Conservation (phyloP, 306 rosid species). For the Corylus avellana region DNA sequence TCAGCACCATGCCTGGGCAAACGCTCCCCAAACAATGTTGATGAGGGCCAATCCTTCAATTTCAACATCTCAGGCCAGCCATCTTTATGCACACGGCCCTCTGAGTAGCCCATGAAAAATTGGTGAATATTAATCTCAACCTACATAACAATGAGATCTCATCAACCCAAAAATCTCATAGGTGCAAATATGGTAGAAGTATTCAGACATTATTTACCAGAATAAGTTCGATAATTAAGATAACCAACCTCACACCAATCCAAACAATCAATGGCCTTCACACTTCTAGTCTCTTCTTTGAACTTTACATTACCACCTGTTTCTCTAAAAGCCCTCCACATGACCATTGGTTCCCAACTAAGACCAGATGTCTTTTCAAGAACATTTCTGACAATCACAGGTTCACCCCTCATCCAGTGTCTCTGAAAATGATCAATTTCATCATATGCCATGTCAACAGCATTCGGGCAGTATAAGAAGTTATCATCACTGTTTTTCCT, state of each 20-base stretch:
- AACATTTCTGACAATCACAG: constrained; percentile 53
- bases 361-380: constrained; percentile 59
- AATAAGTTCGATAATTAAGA: too few species aligned
- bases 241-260: constrained; percentile 50
- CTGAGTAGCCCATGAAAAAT: constrained; percentile 65
- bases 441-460: constrained; percentile 31
- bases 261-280: constrained; percentile 44
- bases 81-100: constrained; percentile 52
- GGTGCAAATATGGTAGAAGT: too few species aligned
- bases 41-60: constrained; percentile 73
- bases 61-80: constrained; percentile 73
- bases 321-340: constrained; percentile 59
- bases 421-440: constrained; percentile 56
- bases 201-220: too few species aligned
- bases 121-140: constrained; percentile 48
- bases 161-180: background rate
- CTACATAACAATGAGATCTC: constrained; percentile 37
- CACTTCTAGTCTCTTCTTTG: too few species aligned
- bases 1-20: constrained; percentile 66
- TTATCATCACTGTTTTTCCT: constrained; percentile 49
- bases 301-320: too few species aligned
- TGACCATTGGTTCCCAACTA: constrained; percentile 79
- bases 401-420: constrained; percentile 68
- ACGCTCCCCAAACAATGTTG: constrained; percentile 63
- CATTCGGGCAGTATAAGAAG: constrained; percentile 55